phyloP scores from a whole-genome alignment of 805 yeast species.

The Yarrowia hollandica region DNA sequence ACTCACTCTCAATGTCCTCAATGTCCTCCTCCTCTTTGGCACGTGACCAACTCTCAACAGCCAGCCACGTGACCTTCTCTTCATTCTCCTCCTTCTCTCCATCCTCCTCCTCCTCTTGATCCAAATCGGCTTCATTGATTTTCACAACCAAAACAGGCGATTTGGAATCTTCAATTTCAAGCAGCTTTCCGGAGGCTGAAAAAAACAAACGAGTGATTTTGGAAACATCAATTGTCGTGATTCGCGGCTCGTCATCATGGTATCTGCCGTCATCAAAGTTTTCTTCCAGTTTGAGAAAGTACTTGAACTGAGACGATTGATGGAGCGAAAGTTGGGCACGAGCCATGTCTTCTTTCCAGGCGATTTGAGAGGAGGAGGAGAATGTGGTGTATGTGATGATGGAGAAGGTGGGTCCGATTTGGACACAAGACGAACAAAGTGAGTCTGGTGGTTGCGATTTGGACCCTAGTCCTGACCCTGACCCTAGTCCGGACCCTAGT shows the following conservation, averaged over 20 bases:
- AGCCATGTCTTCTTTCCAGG: slow-evolving; percentile 75
- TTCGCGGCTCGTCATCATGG: slow-evolving; percentile 57
- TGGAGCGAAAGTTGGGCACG: slow-evolving; percentile 49
- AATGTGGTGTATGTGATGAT: slow-evolving; percentile 63
- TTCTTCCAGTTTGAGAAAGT: slow-evolving; percentile 53
- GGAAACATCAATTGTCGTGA: slow-evolving; percentile 44
- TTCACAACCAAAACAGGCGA: slow-evolving; percentile 70
- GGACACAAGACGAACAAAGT: too few relatives aligned
- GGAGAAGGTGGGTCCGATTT: slow-evolving; percentile 62
- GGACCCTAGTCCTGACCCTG: too few relatives aligned
- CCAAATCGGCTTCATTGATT: slow-evolving; percentile 38
- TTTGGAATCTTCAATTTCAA: slow-evolving; percentile 60
- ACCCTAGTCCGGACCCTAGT: too few relatives aligned
- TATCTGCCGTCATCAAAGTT: slow-evolving; percentile 69
- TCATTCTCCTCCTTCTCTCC: slow-evolving; percentile 31
- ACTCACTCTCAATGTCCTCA: slow-evolving; percentile 37
- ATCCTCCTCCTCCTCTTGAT: slow-evolving; percentile 9
- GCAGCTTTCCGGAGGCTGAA: slow-evolving; percentile 65
- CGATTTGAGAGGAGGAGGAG: slow-evolving; percentile 47
- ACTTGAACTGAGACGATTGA: too few relatives aligned
- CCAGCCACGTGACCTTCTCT: slow-evolving; percentile 18
- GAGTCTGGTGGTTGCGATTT: too few relatives aligned
- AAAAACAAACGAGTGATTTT: slow-evolving; percentile 58
- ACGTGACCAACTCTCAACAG: slow-evolving; percentile 46
- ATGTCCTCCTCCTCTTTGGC: slow-evolving; percentile 52